Evolutionary conservation across 2,329 filamentous ascomycete genomes (phyloP), one percentile per base, ranked within the genome.

Genomic region (Onygenales sp.): DNA sequence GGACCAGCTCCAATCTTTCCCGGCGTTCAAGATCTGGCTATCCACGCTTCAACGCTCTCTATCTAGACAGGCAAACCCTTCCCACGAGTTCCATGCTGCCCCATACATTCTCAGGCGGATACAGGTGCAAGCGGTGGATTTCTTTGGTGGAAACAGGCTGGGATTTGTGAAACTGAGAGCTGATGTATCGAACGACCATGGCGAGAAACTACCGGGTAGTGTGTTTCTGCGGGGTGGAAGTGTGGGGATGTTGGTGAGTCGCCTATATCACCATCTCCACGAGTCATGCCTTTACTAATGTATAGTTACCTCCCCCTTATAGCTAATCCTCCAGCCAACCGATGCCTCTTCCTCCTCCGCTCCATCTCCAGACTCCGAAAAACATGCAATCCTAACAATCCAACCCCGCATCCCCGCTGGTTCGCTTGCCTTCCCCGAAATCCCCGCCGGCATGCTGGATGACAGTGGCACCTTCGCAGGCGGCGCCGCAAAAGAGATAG

Each of bases 361-460:
- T 27, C 21, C 1, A 27, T 27, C 21, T 27, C 21, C 21, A 27
- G 51, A 55, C 50, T 21, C 43, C 7, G 66, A 63, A 7, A 78
- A 78, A 60, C 66, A 75, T 48, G 77, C 76, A 3, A 70, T 83
- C 31, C 59, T 83, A 8, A 80, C 80, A 0, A 64, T 81, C 3
- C 80, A 83, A 57, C 79, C 80, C 9, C 75, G 80, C 31, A 75
- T 81, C 9, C 76, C 80, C 4, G 77, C 78, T 1, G 78, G 76
- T 0, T 78, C 75, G 1, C 69, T 83, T 3, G 67, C 74, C 1
- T 78, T 83, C 54, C 60, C 72, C 10, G 80, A 83, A 61, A 74
- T 83, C 7, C 80, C 80, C 2, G 80, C 80, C 0, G 80, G 80
- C 14, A 82, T 83, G 79, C 68, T 83, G 1, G 80, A 83, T 58